A percentile compares a stretch with the other conserved stretches of the same genome.
These are phyloP conservation scores for Aspergillus quadricinctus DNA, from an alignment of 2,329 filamentous ascomycete genomes.

Conservation along the genomic window DNA sequence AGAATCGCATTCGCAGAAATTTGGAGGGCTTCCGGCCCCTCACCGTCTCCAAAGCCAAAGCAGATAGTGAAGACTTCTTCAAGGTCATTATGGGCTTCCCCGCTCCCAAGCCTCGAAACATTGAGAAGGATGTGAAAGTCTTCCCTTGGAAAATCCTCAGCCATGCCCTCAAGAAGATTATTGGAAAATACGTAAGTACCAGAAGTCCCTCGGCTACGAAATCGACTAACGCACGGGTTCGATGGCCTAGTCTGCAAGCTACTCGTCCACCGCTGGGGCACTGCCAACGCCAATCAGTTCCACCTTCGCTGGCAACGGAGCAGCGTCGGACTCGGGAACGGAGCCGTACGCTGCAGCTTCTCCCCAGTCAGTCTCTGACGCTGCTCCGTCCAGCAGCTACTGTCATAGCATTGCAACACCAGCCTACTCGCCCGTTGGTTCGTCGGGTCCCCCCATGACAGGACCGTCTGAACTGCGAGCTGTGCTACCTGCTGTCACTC, in stretches of 20 bases:
- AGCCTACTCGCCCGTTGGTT: constrained; percentile 39
- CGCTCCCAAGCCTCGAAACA: constrained; percentile 90
- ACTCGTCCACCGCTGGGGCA: constrained; percentile 59
- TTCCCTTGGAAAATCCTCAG: constrained; percentile 92
- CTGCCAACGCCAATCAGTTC: constrained; percentile 37
- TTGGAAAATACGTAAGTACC: constrained; percentile 80
- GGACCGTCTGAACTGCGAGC: constrained; percentile 38
- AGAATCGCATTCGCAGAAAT: constrained; percentile 95
- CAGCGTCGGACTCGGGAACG: constrained; percentile 44
- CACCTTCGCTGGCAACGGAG: constrained; percentile 38
- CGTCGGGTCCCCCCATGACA: constrained; percentile 22
- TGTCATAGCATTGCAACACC: constrained; percentile 39
- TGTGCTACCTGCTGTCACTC: constrained; percentile 27
- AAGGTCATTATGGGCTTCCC: constrained; percentile 98
- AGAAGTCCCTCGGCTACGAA: neutral
- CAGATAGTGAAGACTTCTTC: constrained; percentile 95
- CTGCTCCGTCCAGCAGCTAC: constrained; percentile 43
- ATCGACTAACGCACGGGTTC: constrained; percentile 15
- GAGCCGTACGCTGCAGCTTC: constrained; percentile 47
- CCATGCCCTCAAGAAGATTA: constrained; percentile 92
- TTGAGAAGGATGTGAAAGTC: constrained; percentile 98
- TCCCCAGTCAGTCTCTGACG: constrained; percentile 46
- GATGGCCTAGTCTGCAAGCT: constrained; percentile 57
- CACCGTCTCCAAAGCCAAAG: constrained; percentile 88
- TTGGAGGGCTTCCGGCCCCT: constrained; percentile 88